phyloP scores from a whole-genome alignment of 257 asterid genomes.

The Petunia axillaris region DNA sequence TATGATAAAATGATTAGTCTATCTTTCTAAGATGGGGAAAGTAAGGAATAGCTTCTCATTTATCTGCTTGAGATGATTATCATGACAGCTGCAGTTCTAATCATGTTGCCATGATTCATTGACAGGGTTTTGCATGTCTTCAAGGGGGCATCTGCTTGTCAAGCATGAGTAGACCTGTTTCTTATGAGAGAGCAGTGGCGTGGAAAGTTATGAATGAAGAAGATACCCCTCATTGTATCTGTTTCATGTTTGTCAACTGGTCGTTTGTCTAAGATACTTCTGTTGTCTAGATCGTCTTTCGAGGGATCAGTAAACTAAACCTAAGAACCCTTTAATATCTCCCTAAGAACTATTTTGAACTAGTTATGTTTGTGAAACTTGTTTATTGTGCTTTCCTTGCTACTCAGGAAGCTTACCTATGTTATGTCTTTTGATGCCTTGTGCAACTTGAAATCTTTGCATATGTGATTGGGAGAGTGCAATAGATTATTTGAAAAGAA shows the following conservation, averaged over 20 bases:
- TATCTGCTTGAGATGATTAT: background rate
- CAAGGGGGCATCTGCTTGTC: conserved; percentile 93
- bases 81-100: background rate
- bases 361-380: conserved; percentile 12
- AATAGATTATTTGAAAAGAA: no score
- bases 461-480: no score
- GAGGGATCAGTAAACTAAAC: background rate
- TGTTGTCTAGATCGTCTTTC: background rate
- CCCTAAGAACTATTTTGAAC: conserved; percentile 8
- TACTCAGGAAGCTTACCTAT: background rate
- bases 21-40: no score
- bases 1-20: background rate
- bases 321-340: background rate
- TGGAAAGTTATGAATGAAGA: conserved; percentile 94
- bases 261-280: conserved; percentile 60
- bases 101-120: background rate
- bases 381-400: background rate
- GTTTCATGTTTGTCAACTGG: conserved; percentile 85
- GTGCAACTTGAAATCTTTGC: background rate
- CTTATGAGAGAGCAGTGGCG: conserved; percentile 88
- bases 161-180: conserved; percentile 92
- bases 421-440: background rate
- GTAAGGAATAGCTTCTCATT: background rate
- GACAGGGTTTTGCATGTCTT: conserved; percentile 78
- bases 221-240: conserved; percentile 67